Base-by-base conservation (phyloP, 2,329 filamentous ascomycete species). In the Penicillium sp. region DNA sequence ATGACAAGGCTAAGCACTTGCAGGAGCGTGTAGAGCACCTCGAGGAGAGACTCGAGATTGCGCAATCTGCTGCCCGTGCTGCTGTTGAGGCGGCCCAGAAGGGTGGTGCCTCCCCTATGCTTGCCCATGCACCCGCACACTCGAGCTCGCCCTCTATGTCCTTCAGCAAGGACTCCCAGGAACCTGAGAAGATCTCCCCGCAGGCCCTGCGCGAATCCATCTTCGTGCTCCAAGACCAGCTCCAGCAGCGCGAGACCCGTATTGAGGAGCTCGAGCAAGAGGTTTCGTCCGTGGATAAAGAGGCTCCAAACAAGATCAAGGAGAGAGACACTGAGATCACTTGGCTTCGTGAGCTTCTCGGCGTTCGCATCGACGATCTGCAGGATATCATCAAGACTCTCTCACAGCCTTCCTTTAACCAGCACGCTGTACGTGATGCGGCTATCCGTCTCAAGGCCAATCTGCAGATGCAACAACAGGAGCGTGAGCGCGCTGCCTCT, bases 381-480 rank as follows among this genome's bases (percentile, higher is more conserved):
- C 88, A 92, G 61, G 94, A 99, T 68, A 90, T 99, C 54, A 92
- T 97, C 67, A 81, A 81, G 45, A 86, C 88, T 5, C 79, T 97
- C 25, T 86, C 87, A 2, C 80, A 85, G 56, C 86, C 91, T 4
- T 77, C 80, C 24, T 94, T 89, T 68, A 87, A 97, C 69, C 83
- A 84, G 51, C 84, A 90, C 56, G 81, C 83, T 5, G 88, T 96
- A 57, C 89, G 89, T 63, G 92, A 97, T 68, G 91, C 92, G 5
- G 89, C 90, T 31, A 97, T 97, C 62, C 87, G 94, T 47, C 85
- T 99, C 54, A 90, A 90, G 69, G 90, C 94, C 13, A 96, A 96
- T 65, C 79, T 99, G 31, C 90, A 97, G 69, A 99, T 99, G 94
- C 92, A 99, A 71, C 89, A 95, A 68, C 90, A 96, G 69, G 92